A percentile compares a stretch with the other conserved stretches of the same genome.
Evolutionary conservation across 441 rosid genomes (phyloP).

Genomic region (Bocquillonia castaneifolia): DNA sequence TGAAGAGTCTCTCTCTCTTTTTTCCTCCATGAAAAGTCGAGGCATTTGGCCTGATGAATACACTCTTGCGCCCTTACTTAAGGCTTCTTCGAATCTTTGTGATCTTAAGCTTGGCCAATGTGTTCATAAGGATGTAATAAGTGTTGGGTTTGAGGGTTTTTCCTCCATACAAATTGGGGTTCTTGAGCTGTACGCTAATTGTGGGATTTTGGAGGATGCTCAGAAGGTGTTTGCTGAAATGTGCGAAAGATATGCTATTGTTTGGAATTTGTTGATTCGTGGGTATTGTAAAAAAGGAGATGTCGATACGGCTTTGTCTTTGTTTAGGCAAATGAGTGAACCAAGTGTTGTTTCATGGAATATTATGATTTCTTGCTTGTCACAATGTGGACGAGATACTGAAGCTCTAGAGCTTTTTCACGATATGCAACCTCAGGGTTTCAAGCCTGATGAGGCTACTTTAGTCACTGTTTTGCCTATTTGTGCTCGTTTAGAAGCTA

Average conservation of each 20-base stretch:
- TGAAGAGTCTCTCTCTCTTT: conserved; percentile 43
- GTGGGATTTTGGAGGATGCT: conserved; percentile 56
- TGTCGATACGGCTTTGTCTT: conserved; percentile 43
- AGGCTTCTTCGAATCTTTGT: conserved; percentile 46
- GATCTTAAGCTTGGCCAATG: conserved; percentile 41
- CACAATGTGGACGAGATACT: conserved; percentile 46
- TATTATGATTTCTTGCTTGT: conserved; percentile 61
- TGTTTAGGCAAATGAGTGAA: conserved; percentile 55
- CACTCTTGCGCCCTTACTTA: conserved; percentile 69
- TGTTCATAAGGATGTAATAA: conserved; percentile 52
- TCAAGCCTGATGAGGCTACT: conserved; percentile 66
- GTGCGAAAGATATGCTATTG: conserved; percentile 45
- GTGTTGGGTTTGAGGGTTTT: conserved; percentile 46
- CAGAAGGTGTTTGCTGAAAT: conserved; percentile 63
- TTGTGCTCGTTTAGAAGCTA: conserved; percentile 54
- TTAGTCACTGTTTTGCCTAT: conserved; percentile 61
- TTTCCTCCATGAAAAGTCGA: conserved; percentile 42
- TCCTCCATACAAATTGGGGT: conserved; percentile 54
- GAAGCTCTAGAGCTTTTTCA: conserved; percentile 60
- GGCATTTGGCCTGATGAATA: conserved; percentile 76
- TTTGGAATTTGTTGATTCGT: conserved; percentile 72
- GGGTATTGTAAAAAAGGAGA: conserved; percentile 64
- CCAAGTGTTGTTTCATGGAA: conserved; percentile 75
- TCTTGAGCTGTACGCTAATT: conserved; percentile 43
- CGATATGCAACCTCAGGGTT: conserved; percentile 56